Evolutionary conservation across 139 green algal species (phyloP), one percentile per base, ranked within the genome.

Genomic region (Chlamydomonas schloesseri): DNA sequence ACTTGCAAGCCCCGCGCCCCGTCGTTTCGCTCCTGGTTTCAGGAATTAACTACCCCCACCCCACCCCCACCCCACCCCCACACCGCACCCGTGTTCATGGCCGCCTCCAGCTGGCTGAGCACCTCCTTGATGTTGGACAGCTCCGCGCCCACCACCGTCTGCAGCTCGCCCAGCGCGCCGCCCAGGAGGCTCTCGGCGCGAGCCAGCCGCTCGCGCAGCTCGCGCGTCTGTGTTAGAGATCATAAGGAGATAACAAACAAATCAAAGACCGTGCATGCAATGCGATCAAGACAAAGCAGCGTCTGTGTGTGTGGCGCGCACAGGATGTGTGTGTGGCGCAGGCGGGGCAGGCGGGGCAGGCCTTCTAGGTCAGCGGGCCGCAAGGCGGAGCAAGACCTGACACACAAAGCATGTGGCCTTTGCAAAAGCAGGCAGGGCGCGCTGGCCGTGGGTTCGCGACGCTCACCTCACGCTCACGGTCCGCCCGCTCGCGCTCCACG

Each of bases 51-150:
- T 42, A 37, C 60, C 60, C 11, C 60, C 24, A 23, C 60, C 23
- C 60, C 60, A 11, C 18, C 23, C 60, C 23, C 60, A 15, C 24
- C 28, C 23, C 23, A 14, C n/a, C 20, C 29, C 64, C 13, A 2
- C n/a, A 2, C 18, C 73, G 11, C 73, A 81, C 73, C 50, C 17
- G 47, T 31, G 73, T 81, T 81, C 73, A 81, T 81, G 73, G 79
- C 79, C 31, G 79, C 79, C 67, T 85, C 79, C 79, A 85, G 67
- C 79, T 76, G 65, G 53, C 65, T 57, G 23, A 85, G 65, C 65
- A 85, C 79, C 67, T 85, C 79, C 79, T 85, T 85, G n/a, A 85
- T 57, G 65, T 26, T 75, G 79, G 47, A 69, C 67, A 85, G 46
- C 64, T 85, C 79, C 28, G 65, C 79, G 15, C 79, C 79, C 79